Conservation (phyloP, 2,329 filamentous ascomycete species). For the Ramularia endophylla region DNA sequence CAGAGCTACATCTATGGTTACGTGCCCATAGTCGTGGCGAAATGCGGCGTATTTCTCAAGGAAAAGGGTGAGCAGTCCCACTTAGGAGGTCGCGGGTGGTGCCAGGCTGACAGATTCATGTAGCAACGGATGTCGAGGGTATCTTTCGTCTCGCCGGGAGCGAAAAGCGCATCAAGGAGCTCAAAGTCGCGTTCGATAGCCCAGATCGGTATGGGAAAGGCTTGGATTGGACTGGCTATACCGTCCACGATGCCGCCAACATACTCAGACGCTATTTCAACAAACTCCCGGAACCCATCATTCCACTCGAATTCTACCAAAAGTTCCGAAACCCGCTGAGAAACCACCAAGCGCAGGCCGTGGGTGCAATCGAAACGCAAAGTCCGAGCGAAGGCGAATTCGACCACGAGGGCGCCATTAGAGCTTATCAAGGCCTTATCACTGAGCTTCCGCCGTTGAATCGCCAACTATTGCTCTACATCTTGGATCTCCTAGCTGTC, state of each 20-base stretch:
- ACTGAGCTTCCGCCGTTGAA: conserved; percentile 90
- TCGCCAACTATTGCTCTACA: conserved; percentile 88
- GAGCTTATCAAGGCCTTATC: conserved; percentile 80
- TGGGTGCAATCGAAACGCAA: conserved; percentile 56
- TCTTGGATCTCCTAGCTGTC: conserved; percentile 89
- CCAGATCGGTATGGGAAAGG: conserved; percentile 95
- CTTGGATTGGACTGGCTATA: conserved; percentile 94
- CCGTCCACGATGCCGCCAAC: conserved; percentile 96
- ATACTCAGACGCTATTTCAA: conserved; percentile 94
- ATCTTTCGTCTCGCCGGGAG: conserved; percentile 96
- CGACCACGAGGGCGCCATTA: conserved; percentile 69
- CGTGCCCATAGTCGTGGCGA: conserved; percentile 95
- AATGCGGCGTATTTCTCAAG: conserved; percentile 95
- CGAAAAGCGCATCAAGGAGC: conserved; percentile 96
- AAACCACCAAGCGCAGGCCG: conserved; percentile 61
- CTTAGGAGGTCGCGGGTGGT: conserved; percentile 4
- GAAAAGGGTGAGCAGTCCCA: conserved; percentile 74
- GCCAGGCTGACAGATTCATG: conserved; percentile 22
- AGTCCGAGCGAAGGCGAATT: conserved; percentile 68
- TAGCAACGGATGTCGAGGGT: conserved; percentile 89
- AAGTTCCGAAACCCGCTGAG: conserved; percentile 80
- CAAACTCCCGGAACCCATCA: conserved; percentile 91
- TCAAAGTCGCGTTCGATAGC: conserved; percentile 86
- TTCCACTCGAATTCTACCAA: conserved; percentile 89
- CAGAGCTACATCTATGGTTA: conserved; percentile 98